These are phyloP conservation scores for Plasmodium vivax DNA, from an alignment of 169 alveolate species.

Conservation along the genomic window DNA sequence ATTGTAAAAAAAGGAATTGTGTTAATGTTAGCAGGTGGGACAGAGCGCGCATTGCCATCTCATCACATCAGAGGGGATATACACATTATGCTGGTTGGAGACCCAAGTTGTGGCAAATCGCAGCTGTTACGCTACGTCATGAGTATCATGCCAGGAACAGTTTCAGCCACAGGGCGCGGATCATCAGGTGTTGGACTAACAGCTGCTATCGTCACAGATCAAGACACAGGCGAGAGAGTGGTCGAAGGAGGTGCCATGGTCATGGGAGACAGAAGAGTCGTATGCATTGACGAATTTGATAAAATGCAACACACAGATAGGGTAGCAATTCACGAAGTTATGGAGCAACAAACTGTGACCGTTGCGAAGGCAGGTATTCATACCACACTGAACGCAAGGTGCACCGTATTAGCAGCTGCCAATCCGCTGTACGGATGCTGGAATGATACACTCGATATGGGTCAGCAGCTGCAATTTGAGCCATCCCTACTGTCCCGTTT, in stretches of 20 bases:
- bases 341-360: conserved; percentile 99
- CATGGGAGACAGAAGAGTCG: conserved; percentile 97
- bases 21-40: conserved; percentile 96
- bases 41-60: conserved; percentile 87
- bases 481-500: conserved; percentile 98
- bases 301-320: conserved; percentile 98
- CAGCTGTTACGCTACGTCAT: conserved; percentile 95
- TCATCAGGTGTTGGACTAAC: conserved; percentile 99
- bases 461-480: conserved; percentile 96
- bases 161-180: conserved; percentile 99
- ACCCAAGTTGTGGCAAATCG: conserved; percentile 99
- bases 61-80: conserved; percentile 98
- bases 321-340: conserved; percentile 99
- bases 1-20: conserved; percentile 94
- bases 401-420: conserved; percentile 99
- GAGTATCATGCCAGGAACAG: conserved; percentile 95
- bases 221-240: conserved; percentile 94
- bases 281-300: conserved; percentile 99
- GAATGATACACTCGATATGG: conserved; percentile 91
- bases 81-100: conserved; percentile 97
- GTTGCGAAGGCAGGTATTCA: conserved; percentile 99
- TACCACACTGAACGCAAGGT: conserved; percentile 97
- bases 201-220: conserved; percentile 98
- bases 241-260: conserved; percentile 99
- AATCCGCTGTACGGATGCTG: conserved; percentile 98